These are phyloP conservation scores for Botryotinia convoluta DNA, from an alignment of 2,329 filamentous ascomycete species.

Conservation along the genomic window DNA sequence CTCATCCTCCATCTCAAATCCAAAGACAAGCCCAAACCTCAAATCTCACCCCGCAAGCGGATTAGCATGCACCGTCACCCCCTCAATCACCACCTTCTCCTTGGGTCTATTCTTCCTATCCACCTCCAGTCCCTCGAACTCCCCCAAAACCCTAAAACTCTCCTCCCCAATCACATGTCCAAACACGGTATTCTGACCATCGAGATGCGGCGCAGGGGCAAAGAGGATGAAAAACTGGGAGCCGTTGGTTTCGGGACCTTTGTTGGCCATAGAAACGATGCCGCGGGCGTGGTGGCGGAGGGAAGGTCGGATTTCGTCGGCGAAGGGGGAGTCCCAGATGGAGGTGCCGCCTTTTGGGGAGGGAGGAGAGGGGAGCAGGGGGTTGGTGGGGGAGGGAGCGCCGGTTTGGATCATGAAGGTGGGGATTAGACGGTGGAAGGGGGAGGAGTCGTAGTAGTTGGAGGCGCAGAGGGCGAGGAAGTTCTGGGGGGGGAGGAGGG, in stretches of 20 bases:
- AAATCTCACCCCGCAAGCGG: background rate
- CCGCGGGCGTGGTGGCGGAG: conserved; percentile 67
- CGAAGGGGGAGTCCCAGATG: conserved; percentile 72
- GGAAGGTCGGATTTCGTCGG: conserved; percentile 74
- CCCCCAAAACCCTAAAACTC: conserved; percentile 62
- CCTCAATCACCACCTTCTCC: conserved; percentile 63
- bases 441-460: conserved; percentile 70
- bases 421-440: conserved; percentile 78
- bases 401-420: conserved; percentile 80
- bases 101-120: conserved; percentile 77
- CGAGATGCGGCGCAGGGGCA: conserved; percentile 74
- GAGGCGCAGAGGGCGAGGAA: conserved; percentile 85
- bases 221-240: conserved; percentile 82
- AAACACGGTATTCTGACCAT: conserved; percentile 83
- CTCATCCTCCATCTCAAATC: background rate
- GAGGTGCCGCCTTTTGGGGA: conserved; percentile 67
- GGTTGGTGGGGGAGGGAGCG: conserved; percentile 49
- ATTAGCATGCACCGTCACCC: conserved; percentile 64
- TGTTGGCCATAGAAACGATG: conserved; percentile 76
- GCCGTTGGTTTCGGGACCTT: conserved; percentile 69
- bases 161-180: conserved; percentile 69
- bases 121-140: conserved; percentile 68
- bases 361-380: conserved; percentile 51
- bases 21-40: no score
- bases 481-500: conserved; percentile 55